Conservation (phyloP, 2,329 filamentous ascomycete genomes). For the Fonsecaea monophora region DNA sequence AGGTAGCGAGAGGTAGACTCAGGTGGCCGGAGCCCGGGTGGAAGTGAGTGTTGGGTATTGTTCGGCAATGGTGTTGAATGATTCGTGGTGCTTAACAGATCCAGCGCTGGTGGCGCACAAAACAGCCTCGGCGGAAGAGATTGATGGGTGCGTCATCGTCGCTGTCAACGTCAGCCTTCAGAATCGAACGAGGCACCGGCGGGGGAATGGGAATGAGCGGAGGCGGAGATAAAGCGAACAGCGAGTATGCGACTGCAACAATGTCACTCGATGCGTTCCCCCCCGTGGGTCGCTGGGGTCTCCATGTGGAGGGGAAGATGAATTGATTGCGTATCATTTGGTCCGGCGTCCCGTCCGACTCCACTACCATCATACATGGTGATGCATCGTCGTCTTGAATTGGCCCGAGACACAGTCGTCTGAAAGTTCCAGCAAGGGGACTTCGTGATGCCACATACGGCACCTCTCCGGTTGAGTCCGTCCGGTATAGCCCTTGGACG, state of each 20-base stretch:
- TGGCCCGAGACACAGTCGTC: constrained; percentile 3
- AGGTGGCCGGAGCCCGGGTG: not conserved
- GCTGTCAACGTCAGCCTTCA: not conserved
- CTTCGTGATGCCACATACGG: constrained; percentile 3
- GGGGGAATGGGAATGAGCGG: not conserved
- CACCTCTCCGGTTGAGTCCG: constrained; percentile 13
- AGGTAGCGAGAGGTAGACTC: not conserved
- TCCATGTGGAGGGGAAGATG: constrained; percentile 15
- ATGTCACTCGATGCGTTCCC: not conserved
- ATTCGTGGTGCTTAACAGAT: not conserved
- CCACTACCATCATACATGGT: not conserved
- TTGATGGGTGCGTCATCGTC: constrained; percentile 13
- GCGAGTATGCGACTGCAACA: not conserved
- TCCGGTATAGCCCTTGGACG: not conserved
- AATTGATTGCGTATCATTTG: not conserved
- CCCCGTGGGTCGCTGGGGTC: constrained; percentile 11
- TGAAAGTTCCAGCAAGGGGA: not conserved
- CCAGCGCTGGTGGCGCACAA: not conserved
- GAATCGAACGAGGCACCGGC: not conserved
- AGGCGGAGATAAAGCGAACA: constrained; percentile 18
- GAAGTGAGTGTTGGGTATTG: not conserved
- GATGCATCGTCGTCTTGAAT: constrained; percentile 3
- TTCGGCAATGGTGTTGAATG: not conserved
- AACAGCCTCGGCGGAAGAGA: constrained; percentile 9
- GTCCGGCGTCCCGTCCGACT: constrained; percentile 13